phyloP scores from a whole-genome alignment of 352 stramenopile species.

The Phytophthora nicotianae region DNA sequence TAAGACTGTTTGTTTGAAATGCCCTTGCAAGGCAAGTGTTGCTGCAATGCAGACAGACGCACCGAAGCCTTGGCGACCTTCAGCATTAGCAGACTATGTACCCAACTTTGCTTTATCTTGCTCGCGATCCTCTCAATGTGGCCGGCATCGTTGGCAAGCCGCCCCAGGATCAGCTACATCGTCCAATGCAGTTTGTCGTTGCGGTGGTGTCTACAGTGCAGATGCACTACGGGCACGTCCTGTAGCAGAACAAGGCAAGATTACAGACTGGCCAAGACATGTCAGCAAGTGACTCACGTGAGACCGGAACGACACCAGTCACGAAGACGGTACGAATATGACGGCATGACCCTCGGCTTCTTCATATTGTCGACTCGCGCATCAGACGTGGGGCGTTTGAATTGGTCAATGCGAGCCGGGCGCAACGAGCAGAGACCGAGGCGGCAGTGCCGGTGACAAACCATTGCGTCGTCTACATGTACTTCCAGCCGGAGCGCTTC shows the following conservation, averaged over 20 bases:
- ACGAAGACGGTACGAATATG: constrained; percentile 5
- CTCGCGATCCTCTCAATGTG: no score
- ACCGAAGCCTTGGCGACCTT: no score
- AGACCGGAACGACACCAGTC: constrained; percentile 1
- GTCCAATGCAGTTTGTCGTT: neutral
- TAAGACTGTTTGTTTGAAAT: neutral
- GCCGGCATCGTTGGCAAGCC: neutral
- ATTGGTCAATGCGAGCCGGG: constrained; percentile 14
- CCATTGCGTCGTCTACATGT: neutral
- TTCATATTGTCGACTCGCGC: constrained; percentile 14
- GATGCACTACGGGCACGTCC: no score
- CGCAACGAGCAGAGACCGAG: no score
- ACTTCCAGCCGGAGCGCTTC: constrained; percentile 15
- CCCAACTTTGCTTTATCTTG: no score
- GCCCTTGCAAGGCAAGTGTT: neutral
- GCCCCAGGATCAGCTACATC: neutral
- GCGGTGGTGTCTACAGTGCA: neutral
- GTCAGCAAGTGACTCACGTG: constrained; percentile 6
- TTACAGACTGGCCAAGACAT: constrained; percentile 5
- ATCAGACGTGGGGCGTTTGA: constrained; percentile 12
- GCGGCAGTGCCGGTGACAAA: constrained; percentile 4
- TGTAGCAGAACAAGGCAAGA: neutral
- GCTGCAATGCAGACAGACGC: neutral
- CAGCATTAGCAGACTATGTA: no score
- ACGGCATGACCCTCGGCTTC: constrained; percentile 6